These are phyloP conservation scores for Arthrobotrys conoides DNA, from an alignment of 2,329 filamentous ascomycete species.

Conservation along the genomic window DNA sequence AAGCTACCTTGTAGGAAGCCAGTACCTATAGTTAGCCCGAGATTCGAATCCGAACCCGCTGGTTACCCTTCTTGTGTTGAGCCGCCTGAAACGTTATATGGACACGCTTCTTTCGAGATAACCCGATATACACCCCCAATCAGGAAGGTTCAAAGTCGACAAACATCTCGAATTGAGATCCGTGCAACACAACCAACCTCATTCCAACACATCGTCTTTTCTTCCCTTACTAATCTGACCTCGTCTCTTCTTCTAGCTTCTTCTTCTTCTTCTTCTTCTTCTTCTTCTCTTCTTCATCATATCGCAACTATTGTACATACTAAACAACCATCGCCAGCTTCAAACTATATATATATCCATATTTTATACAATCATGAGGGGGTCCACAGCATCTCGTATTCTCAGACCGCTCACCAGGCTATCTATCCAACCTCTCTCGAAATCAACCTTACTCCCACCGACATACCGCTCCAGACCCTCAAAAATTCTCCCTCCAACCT, in stretches of 20 bases:
- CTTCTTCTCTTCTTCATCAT: not conserved
- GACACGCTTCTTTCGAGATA: not conserved
- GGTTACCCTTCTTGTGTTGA: no score
- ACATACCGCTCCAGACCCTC: conserved; percentile 10
- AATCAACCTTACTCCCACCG: not conserved
- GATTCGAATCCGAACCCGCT: no score
- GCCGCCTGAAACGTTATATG: no score
- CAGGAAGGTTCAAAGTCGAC: not conserved
- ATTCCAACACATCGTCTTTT: conserved; percentile 20
- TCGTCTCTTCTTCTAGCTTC: not conserved
- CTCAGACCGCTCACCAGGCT: conserved; percentile 28
- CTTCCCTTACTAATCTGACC: not conserved
- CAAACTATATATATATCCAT: not conserved
- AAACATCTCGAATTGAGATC: conserved; percentile 46
- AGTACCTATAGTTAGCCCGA: no score
- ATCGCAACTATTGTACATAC: not conserved
- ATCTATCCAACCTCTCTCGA: conserved; percentile 13
- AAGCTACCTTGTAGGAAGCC: no score
- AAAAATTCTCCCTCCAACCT: conserved; percentile 23
- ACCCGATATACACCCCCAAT: not conserved
- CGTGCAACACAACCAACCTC: conserved; percentile 21
- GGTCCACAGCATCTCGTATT: conserved; percentile 26
- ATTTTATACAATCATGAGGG: conserved; percentile 28
- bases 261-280: conserved; percentile 4
- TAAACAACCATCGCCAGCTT: conserved; percentile 5